Conservation (phyloP, 208 protist species). For the Leishmania braziliensis region DNA sequence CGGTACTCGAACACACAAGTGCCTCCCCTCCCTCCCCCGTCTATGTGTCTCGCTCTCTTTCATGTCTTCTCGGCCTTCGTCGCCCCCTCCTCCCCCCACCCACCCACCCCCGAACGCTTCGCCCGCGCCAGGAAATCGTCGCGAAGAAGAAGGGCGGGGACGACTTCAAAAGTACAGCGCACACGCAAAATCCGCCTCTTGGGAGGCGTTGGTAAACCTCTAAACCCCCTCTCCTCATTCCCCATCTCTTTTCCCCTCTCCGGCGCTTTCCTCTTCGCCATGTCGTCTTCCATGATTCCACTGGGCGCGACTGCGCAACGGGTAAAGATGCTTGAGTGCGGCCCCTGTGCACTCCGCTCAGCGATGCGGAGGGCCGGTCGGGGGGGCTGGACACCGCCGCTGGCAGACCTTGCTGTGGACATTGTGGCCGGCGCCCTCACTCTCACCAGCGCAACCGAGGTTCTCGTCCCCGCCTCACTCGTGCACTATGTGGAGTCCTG, state of each 20-base stretch:
- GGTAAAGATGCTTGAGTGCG: slow-evolving; percentile 52
- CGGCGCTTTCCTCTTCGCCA: neutral
- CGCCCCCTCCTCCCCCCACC: neutral
- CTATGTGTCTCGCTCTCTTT: neutral
- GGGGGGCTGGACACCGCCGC: slow-evolving; percentile 7
- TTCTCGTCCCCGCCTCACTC: slow-evolving; percentile 63
- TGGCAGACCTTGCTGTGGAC: slow-evolving; percentile 46
- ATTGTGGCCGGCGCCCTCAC: slow-evolving; percentile 46
- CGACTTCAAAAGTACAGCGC: neutral
- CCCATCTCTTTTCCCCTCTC: neutral
- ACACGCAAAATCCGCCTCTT: neutral
- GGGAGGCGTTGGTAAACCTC: neutral
- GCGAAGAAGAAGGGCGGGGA: neutral
- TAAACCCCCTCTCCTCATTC: neutral
- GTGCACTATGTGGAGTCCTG: slow-evolving; percentile 37
- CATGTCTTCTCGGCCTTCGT: neutral
- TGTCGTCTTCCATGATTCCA: slow-evolving; percentile 24
- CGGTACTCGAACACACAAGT: too few species aligned
- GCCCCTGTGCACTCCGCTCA: slow-evolving; percentile 39
- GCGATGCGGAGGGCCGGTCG: slow-evolving; percentile 9
- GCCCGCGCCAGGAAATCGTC: neutral
- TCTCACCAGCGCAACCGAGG: slow-evolving; percentile 49
- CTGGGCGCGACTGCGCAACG: slow-evolving; percentile 29
- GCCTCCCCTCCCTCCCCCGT: neutral
- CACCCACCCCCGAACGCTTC: neutral